Conservation (phyloP, 768 basidiomycete genomes). For the Boletus rufocinnamomeus region DNA sequence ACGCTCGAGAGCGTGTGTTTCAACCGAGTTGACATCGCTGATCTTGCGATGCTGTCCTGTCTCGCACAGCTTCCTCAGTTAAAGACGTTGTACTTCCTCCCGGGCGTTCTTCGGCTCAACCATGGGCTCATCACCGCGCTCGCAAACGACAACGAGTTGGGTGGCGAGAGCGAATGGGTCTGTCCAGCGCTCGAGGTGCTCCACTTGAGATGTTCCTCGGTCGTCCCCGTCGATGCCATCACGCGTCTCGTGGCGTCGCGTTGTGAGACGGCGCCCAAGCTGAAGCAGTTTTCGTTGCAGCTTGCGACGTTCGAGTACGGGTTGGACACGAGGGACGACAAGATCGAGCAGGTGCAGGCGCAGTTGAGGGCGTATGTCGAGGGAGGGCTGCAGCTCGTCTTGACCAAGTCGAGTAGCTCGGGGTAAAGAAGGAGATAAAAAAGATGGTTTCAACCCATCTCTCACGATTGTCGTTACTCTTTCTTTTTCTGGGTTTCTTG, state of each 20-base stretch:
- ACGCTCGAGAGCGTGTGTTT: conserved; percentile 32
- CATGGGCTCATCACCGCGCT: conserved; percentile 33
- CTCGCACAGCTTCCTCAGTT: conserved; percentile 22
- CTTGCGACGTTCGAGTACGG: conserved; percentile 34
- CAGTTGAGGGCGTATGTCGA: conserved; percentile 24
- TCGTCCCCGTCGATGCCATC: conserved; percentile 27
- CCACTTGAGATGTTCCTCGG: conserved; percentile 28
- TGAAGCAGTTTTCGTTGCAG: conserved; percentile 28
- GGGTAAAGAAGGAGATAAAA: conserved; percentile 8
- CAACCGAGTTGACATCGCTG: conserved; percentile 26
- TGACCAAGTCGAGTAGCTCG: conserved; percentile 26
- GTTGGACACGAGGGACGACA: conserved; percentile 30
- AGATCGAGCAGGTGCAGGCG: conserved; percentile 21
- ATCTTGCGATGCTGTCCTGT: conserved; percentile 22
- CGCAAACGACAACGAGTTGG: conserved; percentile 1
- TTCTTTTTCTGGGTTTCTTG: not conserved
- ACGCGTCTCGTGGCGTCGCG: conserved; percentile 30
- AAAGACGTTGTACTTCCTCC: conserved; percentile 24
- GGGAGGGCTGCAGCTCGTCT: conserved; percentile 21
- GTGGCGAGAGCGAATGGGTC: not conserved
- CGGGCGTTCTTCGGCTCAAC: conserved; percentile 34
- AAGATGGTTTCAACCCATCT: not conserved
- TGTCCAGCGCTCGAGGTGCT: conserved; percentile 30
- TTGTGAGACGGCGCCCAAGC: conserved; percentile 5
- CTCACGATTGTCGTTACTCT: not conserved